These are phyloP conservation scores for Hypsizygus marmoreus DNA, from an alignment of 768 basidiomycete genomes.

Conservation along the genomic window DNA sequence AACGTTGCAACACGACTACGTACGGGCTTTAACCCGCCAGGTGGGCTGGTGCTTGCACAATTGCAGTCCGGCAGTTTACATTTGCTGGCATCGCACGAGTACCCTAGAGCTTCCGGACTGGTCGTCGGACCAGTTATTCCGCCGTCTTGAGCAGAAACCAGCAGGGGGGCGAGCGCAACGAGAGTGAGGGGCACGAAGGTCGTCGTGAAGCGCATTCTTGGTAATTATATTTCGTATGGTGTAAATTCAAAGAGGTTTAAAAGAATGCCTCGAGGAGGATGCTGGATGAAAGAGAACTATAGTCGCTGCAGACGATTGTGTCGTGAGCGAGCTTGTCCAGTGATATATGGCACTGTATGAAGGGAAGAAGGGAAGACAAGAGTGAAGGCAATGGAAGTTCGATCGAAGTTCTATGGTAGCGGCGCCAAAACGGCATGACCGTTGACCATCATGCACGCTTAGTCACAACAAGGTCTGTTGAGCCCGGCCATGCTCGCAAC, in stretches of 20 bases:
- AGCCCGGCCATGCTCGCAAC: no score
- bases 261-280: no score
- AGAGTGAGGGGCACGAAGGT: conserved; percentile 22
- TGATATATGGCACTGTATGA: no score
- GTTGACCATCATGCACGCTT: no score
- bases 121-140: conserved; percentile 52
- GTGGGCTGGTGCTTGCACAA: conserved; percentile 73
- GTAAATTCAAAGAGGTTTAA: conserved; percentile 1
- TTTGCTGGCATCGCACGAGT: conserved; percentile 64
- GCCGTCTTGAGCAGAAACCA: conserved; percentile 55
- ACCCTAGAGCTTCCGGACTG: conserved; percentile 58
- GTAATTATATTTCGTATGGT: background rate
- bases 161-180: conserved; percentile 31
- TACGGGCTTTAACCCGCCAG: conserved; percentile 68
- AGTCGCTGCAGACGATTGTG: no score
- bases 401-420: no score
- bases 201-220: conserved; percentile 18
- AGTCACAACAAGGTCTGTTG: no score
- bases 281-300: no score
- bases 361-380: no score
- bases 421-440: no score
- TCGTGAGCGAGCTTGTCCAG: no score
- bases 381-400: no score
- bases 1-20: conserved; percentile 25
- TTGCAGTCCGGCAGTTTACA: conserved; percentile 73